Evolutionary conservation across 345 rosid genomes (phyloP).

Genomic region (Eucalyptus regnans): DNA sequence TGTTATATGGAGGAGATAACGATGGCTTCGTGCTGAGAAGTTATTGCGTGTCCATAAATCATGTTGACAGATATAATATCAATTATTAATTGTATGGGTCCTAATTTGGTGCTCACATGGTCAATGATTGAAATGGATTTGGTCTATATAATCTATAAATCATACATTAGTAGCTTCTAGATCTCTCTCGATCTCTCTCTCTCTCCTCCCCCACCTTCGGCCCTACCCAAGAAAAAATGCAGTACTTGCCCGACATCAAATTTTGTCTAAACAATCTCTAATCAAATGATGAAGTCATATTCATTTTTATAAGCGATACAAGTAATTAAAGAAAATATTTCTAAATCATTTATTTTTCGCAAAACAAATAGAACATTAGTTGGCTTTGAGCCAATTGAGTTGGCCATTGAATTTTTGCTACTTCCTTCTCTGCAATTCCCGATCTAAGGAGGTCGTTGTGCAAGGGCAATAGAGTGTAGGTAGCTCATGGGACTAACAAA

Average conservation of each 20-base stretch:
- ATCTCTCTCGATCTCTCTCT: no score
- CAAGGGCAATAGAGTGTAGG: neutral
- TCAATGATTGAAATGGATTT: neutral
- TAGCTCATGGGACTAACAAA: neutral
- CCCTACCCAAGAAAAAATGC: neutral
- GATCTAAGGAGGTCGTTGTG: neutral
- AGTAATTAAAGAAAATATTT: fast-evolving
- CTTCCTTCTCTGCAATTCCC: neutral
- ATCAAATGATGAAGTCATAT: neutral
- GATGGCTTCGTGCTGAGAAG: neutral
- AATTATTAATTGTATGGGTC: neutral
- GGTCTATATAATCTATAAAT: neutral
- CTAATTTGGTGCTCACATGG: neutral
- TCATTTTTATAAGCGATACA: fast-evolving
- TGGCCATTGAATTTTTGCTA: neutral
- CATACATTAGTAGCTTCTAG: neutral
- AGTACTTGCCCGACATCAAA: neutral
- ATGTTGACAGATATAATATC: neutral
- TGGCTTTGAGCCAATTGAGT: fast-evolving
- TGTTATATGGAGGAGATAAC: neutral
- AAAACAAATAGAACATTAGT: fast-evolving
- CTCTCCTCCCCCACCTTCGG: neutral
- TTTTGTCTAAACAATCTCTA: neutral
- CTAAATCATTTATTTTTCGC: fast-evolving
- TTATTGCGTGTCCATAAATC: neutral